These are phyloP conservation scores for Erucastrum elatum DNA, from an alignment of 345 rosid genomes.

Conservation along the genomic window DNA sequence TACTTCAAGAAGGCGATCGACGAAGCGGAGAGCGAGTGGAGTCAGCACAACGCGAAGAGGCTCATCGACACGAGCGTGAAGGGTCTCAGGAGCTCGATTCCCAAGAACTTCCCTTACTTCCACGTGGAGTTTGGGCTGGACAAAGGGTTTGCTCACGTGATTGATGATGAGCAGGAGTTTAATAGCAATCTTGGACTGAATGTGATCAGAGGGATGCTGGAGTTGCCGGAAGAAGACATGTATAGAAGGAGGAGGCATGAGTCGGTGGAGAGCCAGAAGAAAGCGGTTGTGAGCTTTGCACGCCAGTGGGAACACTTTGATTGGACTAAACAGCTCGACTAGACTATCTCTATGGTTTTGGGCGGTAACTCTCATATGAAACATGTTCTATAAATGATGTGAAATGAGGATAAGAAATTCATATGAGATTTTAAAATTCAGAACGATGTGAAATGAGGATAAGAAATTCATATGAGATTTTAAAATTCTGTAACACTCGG, in stretches of 20 bases:
- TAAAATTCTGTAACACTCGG: no score
- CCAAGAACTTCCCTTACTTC: slow-evolving; percentile 90
- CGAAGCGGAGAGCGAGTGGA: slow-evolving; percentile 98
- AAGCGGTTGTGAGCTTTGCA: slow-evolving; percentile 55
- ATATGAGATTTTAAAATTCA: no score
- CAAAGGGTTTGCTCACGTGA: slow-evolving; percentile 87
- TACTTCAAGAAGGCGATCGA: slow-evolving; percentile 96
- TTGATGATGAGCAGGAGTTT: slow-evolving; percentile 86
- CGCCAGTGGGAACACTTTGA: slow-evolving; percentile 80
- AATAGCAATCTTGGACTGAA: slow-evolving; percentile 80
- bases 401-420: no score
- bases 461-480: no score
- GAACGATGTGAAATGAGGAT: no score
- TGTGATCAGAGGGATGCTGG: slow-evolving; percentile 88
- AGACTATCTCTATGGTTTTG: background rate
- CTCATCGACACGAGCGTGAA: slow-evolving; percentile 85
- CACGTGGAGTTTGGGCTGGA: slow-evolving; percentile 87
- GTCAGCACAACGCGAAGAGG: slow-evolving; percentile 94
- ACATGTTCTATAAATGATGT: no score
- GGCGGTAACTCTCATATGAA: background rate
- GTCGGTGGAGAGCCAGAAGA: slow-evolving; percentile 69
- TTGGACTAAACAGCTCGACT: slow-evolving; percentile 90
- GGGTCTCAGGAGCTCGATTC: slow-evolving; percentile 84
- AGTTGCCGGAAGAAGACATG: slow-evolving; percentile 86
- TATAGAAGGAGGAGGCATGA: slow-evolving; percentile 63